phyloP scores from a whole-genome alignment of 148 eudicot species.

The Rhododendron kiyosumense region DNA sequence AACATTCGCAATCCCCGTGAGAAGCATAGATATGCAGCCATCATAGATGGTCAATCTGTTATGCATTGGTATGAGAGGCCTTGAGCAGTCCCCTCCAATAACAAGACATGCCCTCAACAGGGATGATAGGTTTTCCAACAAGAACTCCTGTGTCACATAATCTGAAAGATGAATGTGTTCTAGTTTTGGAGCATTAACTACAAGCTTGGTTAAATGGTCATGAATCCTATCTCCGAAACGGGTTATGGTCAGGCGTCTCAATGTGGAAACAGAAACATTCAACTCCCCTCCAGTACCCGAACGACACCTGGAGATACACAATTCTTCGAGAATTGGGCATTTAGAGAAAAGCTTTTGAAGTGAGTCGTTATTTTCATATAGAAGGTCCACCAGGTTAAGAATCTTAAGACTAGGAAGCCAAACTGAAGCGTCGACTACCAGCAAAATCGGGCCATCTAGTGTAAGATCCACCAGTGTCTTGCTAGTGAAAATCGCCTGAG shows the following conservation, averaged over 20 bases:
- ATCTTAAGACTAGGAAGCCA: conserved; percentile 25
- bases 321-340: conserved; percentile 21
- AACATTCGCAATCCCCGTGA: background rate
- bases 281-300: background rate
- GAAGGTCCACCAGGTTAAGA: conserved; percentile 9
- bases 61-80: background rate
- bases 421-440: background rate
- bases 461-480: conserved; percentile 18
- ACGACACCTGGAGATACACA: background rate
- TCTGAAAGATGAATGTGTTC: background rate
- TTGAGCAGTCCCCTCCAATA: background rate
- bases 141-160: background rate
- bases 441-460: background rate
- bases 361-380: conserved; percentile 7
- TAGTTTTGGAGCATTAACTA: background rate
- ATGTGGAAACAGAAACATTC: background rate
- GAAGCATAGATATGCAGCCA: background rate
- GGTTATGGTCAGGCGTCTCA: background rate
- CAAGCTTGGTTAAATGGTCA: background rate
- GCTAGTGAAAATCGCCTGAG: background rate
- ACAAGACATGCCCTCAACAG: background rate
- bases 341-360: conserved; percentile 13
- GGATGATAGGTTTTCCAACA: background rate
- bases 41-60: no score
- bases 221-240: background rate